Evolutionary conservation across 371 early-diverging fungal genomes (phyloP).

Genomic region (Mortierella sp.): DNA sequence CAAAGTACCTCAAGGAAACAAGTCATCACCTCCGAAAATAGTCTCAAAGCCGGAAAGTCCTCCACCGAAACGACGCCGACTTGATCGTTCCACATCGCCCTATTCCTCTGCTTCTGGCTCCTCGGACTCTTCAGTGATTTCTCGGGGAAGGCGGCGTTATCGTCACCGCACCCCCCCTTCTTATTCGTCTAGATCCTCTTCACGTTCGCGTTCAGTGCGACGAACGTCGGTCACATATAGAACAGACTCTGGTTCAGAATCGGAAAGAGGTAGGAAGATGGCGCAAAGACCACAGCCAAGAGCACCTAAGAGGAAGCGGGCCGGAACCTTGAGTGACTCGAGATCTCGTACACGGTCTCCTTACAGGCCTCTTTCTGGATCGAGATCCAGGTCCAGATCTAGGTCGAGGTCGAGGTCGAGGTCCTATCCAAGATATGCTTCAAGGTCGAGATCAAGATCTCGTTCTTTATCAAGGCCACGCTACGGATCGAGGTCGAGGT

Average conservation of each 20-base stretch:
- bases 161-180: not conserved
- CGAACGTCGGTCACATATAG: too few relatives aligned
- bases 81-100: not conserved
- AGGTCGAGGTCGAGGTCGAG: not conserved
- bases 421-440: not conserved
- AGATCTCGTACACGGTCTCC: not conserved
- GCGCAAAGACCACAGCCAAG: not conserved
- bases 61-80: not conserved
- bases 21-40: not conserved
- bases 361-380: not conserved
- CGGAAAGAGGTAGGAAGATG: not conserved
- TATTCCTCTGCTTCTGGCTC: not conserved
- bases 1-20: not conserved
- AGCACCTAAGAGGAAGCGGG: not conserved
- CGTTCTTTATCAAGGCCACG: not conserved
- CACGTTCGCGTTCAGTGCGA: not conserved
- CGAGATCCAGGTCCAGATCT: not conserved
- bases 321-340: not conserved
- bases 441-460: not conserved
- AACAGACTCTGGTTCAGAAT: not conserved
- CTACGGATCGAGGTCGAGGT: constrained; percentile 4
- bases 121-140: not conserved
- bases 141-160: not conserved
- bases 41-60: not conserved
- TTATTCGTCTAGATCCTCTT: not conserved